These are phyloP conservation scores for Collybia sp. DNA, from an alignment of 768 basidiomycete species.

Conservation along the genomic window DNA sequence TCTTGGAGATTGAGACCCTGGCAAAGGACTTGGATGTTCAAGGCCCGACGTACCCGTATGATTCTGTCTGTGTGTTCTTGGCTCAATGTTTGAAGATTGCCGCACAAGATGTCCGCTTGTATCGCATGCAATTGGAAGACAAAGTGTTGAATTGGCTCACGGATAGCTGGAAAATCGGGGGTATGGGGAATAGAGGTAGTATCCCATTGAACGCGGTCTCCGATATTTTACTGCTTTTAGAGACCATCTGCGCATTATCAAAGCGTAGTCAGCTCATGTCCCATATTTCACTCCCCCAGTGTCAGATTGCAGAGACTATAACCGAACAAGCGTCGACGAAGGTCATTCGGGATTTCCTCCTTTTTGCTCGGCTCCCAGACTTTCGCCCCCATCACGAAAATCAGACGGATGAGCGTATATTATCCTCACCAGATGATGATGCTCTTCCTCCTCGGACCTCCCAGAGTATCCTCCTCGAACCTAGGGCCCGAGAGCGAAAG, in stretches of 20 bases:
- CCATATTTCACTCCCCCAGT: conserved; percentile 63
- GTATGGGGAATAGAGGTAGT: conserved; percentile 27
- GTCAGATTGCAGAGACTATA: conserved; percentile 55
- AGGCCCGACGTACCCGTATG: conserved; percentile 82
- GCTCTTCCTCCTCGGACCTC: conserved; percentile 1
- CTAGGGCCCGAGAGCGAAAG: conserved; percentile 55
- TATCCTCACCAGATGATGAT: not conserved
- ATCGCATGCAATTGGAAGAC: conserved; percentile 83
- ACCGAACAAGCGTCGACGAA: conserved; percentile 51
- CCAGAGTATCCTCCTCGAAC: conserved; percentile 34
- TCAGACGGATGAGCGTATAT: not conserved
- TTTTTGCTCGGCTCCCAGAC: conserved; percentile 59
- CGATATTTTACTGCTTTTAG: conserved; percentile 63
- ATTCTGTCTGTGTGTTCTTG: conserved; percentile 87
- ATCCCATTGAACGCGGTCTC: conserved; percentile 49
- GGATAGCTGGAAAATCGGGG: conserved; percentile 57
- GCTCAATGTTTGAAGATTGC: conserved; percentile 64
- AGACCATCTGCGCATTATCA: conserved; percentile 55
- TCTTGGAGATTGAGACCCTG: conserved; percentile 73
- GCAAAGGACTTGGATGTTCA: conserved; percentile 86
- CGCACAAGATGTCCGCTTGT: conserved; percentile 76
- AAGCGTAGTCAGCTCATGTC: conserved; percentile 40
- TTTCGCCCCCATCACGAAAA: not conserved
- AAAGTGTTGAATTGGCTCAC: conserved; percentile 80
- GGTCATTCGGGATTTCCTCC: conserved; percentile 65